Percentiles rank a stretch among this genome's conserved stretches.
These are phyloP conservation scores for Digitaria exilis DNA, from an alignment of 202 grass and related monocot species.

Conservation along the genomic window DNA sequence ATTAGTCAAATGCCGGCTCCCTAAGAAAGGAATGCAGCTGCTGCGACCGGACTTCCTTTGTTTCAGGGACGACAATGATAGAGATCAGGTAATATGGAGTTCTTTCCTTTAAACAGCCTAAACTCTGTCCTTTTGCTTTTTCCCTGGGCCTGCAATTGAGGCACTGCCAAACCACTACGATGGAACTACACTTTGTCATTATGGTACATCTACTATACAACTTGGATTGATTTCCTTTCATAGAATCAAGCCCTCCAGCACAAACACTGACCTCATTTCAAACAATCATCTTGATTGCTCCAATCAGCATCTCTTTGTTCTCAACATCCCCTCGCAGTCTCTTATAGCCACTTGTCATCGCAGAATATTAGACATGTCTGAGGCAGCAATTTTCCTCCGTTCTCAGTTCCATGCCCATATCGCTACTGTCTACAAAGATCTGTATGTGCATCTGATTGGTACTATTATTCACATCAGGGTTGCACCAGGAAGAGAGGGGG, in stretches of 20 bases:
- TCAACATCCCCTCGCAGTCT: not conserved
- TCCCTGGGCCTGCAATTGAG: constrained; percentile 33
- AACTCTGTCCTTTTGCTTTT: not conserved
- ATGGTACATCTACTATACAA: constrained; percentile 43
- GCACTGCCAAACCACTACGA: not conserved
- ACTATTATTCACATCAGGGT: constrained; percentile 61
- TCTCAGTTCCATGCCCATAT: constrained; percentile 3
- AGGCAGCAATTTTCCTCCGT: constrained; percentile 9
- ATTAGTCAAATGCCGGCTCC: constrained; percentile 30
- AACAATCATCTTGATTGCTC: constrained; percentile 17
- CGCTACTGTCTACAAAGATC: not conserved
- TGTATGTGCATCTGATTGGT: constrained; percentile 20
- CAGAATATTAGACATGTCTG: constrained; percentile 11
- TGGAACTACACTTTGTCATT: constrained; percentile 24
- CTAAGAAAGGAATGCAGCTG: constrained; percentile 19
- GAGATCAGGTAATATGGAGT: not conserved
- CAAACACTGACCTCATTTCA: constrained; percentile 13
- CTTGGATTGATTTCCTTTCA: constrained; percentile 1
- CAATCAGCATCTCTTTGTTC: no score
- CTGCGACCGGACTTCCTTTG: not conserved
- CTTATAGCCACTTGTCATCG: constrained; percentile 3
- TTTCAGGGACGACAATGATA: constrained; percentile 9
- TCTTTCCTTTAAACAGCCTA: constrained; percentile 14
- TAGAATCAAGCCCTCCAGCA: constrained; percentile 4
- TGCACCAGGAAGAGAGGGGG: constrained; percentile 73